Evolutionary conservation across 192 early-diverging fungal genomes (phyloP), one percentile per base, ranked within the genome.

Genomic region (Rhizoclosmatium sp.): DNA sequence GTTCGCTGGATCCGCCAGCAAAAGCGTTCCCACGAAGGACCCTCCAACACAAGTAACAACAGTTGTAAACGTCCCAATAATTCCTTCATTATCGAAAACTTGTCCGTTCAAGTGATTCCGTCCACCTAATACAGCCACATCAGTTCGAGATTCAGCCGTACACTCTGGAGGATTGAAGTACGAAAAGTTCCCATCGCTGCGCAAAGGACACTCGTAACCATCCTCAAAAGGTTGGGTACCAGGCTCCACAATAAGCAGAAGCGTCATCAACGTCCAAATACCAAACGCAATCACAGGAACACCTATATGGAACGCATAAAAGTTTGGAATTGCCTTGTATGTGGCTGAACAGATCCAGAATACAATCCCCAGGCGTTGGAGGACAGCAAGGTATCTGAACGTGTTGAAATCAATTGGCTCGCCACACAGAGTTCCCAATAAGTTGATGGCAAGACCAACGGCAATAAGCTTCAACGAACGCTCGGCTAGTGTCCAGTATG

Each of bases 21-120:
- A 4, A 23, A 5, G 9, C 1, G n/a, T n/a, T 5, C 88, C 89
- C 2, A 80, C 21, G 39, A 90, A 59, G 76, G 75, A 82, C n/a
- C 88, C 88, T 49, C 79, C 77, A 82, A 87, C 83, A 2, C 79
- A 78, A 0, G 85, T 87, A 10, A 87, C 68, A 40, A 84, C 47
- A 0, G 88, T 75, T 44, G 81, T 78, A 51, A 91, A 71, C 0
- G 82, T 90, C 3, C 84, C 82, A 3, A 89, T 62, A 0, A 80
- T 78, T 1, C 88, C 89, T 75, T 91, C 88, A 1, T 82, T 78
- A 71, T 90, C 89, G 59, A 85, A 85, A 0, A 71, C 67, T 4
- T 67, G 9, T 31, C 82, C 67, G 68, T 80, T 70, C 19, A 80
- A 71, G 47, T 82, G 87, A 2, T 40, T 70, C 16, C 40, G 65